phyloP scores from a whole-genome alignment of 768 basidiomycete species.

The Gymnopilus junonius region DNA sequence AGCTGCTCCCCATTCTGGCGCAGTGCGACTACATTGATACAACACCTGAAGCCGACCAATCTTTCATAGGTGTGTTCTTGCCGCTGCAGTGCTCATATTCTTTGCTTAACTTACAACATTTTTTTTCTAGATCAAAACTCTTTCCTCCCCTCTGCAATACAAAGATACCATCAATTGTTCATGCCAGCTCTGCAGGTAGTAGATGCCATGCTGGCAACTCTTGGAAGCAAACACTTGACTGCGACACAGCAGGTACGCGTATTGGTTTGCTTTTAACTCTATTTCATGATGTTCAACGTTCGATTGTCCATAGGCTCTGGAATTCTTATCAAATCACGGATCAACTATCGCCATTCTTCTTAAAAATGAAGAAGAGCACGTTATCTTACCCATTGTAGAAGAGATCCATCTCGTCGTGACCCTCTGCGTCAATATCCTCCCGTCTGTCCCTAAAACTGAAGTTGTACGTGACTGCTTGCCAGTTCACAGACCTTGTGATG shows the following conservation, averaged over 20 bases:
- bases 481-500: neutral
- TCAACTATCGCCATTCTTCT: constrained; percentile 85
- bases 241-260: constrained; percentile 68
- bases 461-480: constrained; percentile 55
- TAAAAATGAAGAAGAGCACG: constrained; percentile 68
- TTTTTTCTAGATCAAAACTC: constrained; percentile 67
- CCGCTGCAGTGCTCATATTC: neutral
- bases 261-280: neutral
- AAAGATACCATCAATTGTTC: constrained; percentile 90
- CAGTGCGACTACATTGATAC: constrained; percentile 90
- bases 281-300: neutral
- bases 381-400: constrained; percentile 69
- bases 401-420: constrained; percentile 82
- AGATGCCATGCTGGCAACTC: constrained; percentile 74
- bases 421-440: constrained; percentile 69
- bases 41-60: constrained; percentile 81
- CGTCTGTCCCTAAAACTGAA: constrained; percentile 76
- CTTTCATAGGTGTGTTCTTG: constrained; percentile 68
- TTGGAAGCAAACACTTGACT: constrained; percentile 69
- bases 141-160: constrained; percentile 87
- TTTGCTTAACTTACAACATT: neutral
- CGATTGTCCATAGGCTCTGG: constrained; percentile 56
- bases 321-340: constrained; percentile 82
- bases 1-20: constrained; percentile 72
- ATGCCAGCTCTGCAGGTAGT: constrained; percentile 87